Evolutionary conservation across 805 yeast species (phyloP).

Genomic region (Sugiyamaella americana): DNA sequence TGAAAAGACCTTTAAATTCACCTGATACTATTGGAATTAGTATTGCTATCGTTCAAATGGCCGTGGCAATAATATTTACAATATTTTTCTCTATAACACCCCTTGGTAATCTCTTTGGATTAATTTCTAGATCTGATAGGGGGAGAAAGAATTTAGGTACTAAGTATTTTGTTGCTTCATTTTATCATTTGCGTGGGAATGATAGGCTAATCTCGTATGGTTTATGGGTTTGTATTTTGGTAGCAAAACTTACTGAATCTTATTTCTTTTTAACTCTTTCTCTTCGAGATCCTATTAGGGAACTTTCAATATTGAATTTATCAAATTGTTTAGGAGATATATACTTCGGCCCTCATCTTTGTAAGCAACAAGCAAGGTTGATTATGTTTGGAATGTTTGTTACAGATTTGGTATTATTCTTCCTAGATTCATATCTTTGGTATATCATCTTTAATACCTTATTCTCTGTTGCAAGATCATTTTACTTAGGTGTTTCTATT

Average conservation of each 20-base stretch:
- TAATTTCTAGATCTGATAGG: constrained; percentile 45
- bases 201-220: constrained; percentile 95
- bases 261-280: constrained; percentile 88
- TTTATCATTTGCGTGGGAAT: constrained; percentile 71
- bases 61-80: constrained; percentile 77
- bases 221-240: constrained; percentile 82
- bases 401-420: constrained; percentile 90
- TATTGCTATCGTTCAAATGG: constrained; percentile 70
- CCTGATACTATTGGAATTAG: constrained; percentile 49
- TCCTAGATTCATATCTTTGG: constrained; percentile 99
- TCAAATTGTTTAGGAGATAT: constrained; percentile 90
- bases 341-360: constrained; percentile 75
- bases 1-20: constrained; percentile 31
- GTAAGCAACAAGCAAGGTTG: constrained; percentile 81
- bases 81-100: constrained; percentile 94
- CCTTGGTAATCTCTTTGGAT: constrained; percentile 29
- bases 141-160: constrained; percentile 87
- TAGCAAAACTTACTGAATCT: constrained; percentile 85
- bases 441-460: constrained; percentile 91
- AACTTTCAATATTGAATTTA: constrained; percentile 73
- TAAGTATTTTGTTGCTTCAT: constrained; percentile 92
- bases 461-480: constrained; percentile 94
- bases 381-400: constrained; percentile 87
- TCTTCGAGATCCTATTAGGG: constrained; percentile 90
- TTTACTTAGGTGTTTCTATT: constrained; percentile 96